Percentiles rank a stretch among this genome's conserved stretches.
Evolutionary conservation across 345 rosid genomes (phyloP).

Genomic region (Moricandia moricandioides): DNA sequence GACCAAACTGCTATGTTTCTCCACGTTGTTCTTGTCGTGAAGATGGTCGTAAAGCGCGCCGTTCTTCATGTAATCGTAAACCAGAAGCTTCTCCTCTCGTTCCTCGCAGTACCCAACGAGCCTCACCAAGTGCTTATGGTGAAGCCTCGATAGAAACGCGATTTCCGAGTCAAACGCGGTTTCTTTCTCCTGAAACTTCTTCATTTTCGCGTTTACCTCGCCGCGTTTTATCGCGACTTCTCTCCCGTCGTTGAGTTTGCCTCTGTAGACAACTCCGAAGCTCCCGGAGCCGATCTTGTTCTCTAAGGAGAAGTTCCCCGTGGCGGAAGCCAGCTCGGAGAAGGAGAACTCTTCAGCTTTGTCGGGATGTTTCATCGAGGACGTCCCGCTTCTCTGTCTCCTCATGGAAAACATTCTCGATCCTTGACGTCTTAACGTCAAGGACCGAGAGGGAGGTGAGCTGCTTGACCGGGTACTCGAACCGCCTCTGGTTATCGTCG

Average conservation of each 20-base stretch:
- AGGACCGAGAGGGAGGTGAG: slow-evolving; percentile 60
- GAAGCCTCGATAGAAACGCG: slow-evolving; percentile 77
- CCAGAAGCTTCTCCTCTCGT: slow-evolving; percentile 71
- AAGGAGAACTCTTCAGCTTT: slow-evolving; percentile 74
- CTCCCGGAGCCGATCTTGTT: slow-evolving; percentile 92
- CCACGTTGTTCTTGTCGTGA: slow-evolving; percentile 58
- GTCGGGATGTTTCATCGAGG: slow-evolving; percentile 68
- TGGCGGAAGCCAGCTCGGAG: slow-evolving; percentile 70
- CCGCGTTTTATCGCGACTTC: slow-evolving; percentile 94
- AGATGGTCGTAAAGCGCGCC: slow-evolving; percentile 85
- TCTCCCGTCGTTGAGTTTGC: slow-evolving; percentile 64
- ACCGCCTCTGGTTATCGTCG: slow-evolving; percentile 69
- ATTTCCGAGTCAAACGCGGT: slow-evolving; percentile 85
- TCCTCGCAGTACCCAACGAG: slow-evolving; percentile 91
- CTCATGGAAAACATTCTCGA: slow-evolving; percentile 62
- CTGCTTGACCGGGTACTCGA: slow-evolving; percentile 53
- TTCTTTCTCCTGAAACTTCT: slow-evolving; percentile 89
- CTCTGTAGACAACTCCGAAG: slow-evolving; percentile 80
- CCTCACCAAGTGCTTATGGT: slow-evolving; percentile 85
- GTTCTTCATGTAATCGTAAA: slow-evolving; percentile 88
- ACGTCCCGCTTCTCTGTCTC: slow-evolving; percentile 93
- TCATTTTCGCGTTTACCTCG: slow-evolving; percentile 55
- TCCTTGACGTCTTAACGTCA: slow-evolving; percentile 70
- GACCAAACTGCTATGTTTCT: slow-evolving; percentile 54
- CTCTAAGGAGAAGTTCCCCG: slow-evolving; percentile 63